A percentile compares a stretch with the other conserved stretches of the same genome.
Conservation (phyloP, 257 asterid genomes). For the Ehretia macrophylla region DNA sequence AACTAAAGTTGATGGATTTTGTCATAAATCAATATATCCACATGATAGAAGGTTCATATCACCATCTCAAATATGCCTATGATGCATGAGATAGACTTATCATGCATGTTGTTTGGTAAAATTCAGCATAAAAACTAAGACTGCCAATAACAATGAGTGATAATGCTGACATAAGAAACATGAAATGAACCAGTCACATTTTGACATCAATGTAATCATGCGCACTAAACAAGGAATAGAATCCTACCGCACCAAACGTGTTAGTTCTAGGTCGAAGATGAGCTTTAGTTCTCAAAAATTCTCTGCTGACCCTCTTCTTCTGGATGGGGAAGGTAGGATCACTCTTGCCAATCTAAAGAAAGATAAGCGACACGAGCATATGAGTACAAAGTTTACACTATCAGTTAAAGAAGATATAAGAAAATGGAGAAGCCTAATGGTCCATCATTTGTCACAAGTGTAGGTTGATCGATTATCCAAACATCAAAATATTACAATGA, state of each 20-base stretch:
- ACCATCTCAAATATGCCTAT: background rate
- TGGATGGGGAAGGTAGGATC: conserved; percentile 94
- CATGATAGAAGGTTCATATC: background rate
- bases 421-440: background rate
- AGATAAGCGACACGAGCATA: conserved; percentile 5
- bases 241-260: conserved; percentile 92
- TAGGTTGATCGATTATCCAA: too few relatives aligned
- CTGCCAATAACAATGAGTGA: too few relatives aligned
- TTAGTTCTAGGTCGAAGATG: conserved; percentile 99
- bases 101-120: too few relatives aligned
- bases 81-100: background rate
- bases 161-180: background rate
- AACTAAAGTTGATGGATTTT: too few relatives aligned
- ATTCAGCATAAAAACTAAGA: too few relatives aligned
- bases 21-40: background rate
- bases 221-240: conserved; percentile 15
- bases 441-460: too few relatives aligned
- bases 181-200: background rate
- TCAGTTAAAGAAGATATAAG: background rate
- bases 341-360: conserved; percentile 69
- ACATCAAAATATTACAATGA: too few relatives aligned
- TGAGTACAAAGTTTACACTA: conserved; percentile 12
- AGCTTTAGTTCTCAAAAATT: conserved; percentile 93
- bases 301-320: conserved; percentile 94
- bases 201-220: background rate